Evolutionary conservation across 371 early-diverging fungal species (phyloP).

Genomic region (Racocetra persica): DNA sequence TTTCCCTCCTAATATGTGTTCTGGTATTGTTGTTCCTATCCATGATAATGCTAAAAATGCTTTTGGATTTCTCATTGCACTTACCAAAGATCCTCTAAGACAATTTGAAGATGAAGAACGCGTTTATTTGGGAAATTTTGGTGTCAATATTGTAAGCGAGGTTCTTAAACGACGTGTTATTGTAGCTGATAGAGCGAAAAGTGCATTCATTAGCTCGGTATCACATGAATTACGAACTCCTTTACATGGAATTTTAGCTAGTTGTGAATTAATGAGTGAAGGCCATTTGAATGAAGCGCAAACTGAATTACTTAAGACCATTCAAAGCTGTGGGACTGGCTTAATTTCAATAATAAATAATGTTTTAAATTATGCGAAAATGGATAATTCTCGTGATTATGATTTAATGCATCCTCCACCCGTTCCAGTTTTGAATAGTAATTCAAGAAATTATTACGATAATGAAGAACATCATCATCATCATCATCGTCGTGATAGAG

Average conservation of each 20-base stretch:
- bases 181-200: slow-evolving; percentile 54
- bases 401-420: not conserved
- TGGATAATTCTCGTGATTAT: slow-evolving; percentile 49
- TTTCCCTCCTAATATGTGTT: slow-evolving; percentile 44
- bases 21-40: slow-evolving; percentile 51
- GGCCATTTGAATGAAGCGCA: slow-evolving; percentile 48
- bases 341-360: slow-evolving; percentile 51
- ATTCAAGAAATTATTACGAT: too few species aligned
- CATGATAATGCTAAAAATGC: slow-evolving; percentile 30
- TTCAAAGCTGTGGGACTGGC: slow-evolving; percentile 49
- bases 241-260: slow-evolving; percentile 53
- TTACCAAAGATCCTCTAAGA: slow-evolving; percentile 46
- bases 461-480: not conserved
- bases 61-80: slow-evolving; percentile 47
- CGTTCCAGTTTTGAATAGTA: not conserved
- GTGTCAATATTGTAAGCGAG: slow-evolving; percentile 53
- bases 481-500: not conserved
- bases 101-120: slow-evolving; percentile 53
- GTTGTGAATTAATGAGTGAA: slow-evolving; percentile 51
- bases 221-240: slow-evolving; percentile 56
- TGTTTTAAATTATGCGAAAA: slow-evolving; percentile 53
- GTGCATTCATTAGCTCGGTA: slow-evolving; percentile 52
- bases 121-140: slow-evolving; percentile 54
- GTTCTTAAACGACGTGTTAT: slow-evolving; percentile 53
- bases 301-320: slow-evolving; percentile 45